A percentile compares a stretch with the other conserved stretches of the same genome.
These are phyloP conservation scores for Podaxis carcinomalis DNA, from an alignment of 768 basidiomycete genomes.

Conservation along the genomic window DNA sequence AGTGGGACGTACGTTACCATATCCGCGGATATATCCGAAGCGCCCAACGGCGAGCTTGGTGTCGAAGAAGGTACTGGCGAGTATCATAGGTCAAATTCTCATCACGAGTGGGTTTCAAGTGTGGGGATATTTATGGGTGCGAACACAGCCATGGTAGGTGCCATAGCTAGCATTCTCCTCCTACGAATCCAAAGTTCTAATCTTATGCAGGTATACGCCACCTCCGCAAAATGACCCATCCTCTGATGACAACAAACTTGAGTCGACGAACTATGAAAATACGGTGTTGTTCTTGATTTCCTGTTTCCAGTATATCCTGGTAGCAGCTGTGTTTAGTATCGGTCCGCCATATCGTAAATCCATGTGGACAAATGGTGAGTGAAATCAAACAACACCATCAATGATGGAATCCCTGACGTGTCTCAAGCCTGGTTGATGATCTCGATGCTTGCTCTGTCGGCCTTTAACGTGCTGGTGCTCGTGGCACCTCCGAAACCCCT, in stretches of 20 bases:
- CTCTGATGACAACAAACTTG: constrained; percentile 64
- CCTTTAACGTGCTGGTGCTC: constrained; percentile 75
- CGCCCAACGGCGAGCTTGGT: constrained; percentile 94
- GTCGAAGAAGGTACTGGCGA: constrained; percentile 90
- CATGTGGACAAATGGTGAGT: constrained; percentile 91
- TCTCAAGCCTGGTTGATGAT: constrained; percentile 67
- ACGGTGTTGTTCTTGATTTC: constrained; percentile 89
- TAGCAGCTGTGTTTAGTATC: constrained; percentile 96
- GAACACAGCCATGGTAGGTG: constrained; percentile 74
- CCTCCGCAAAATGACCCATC: constrained; percentile 47
- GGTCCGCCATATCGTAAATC: constrained; percentile 95
- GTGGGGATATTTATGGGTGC: constrained; percentile 89
- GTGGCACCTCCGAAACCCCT: constrained; percentile 63
- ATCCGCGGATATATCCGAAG: constrained; percentile 79
- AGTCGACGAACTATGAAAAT: constrained; percentile 89
- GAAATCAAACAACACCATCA: constrained; percentile 1
- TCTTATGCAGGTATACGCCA: constrained; percentile 62
- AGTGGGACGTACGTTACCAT: constrained; percentile 97
- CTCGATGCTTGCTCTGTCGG: constrained; percentile 62
- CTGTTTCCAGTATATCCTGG: constrained; percentile 97
- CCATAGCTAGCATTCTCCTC: not conserved
- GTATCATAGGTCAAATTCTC: constrained; percentile 88
- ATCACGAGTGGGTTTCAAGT: constrained; percentile 80
- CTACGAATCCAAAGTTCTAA: not conserved
- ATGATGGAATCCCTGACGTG: constrained; percentile 4